These are phyloP conservation scores for Lindgomyces ingoldianus DNA, from an alignment of 495 filamentous ascomycete genomes.

Conservation along the genomic window DNA sequence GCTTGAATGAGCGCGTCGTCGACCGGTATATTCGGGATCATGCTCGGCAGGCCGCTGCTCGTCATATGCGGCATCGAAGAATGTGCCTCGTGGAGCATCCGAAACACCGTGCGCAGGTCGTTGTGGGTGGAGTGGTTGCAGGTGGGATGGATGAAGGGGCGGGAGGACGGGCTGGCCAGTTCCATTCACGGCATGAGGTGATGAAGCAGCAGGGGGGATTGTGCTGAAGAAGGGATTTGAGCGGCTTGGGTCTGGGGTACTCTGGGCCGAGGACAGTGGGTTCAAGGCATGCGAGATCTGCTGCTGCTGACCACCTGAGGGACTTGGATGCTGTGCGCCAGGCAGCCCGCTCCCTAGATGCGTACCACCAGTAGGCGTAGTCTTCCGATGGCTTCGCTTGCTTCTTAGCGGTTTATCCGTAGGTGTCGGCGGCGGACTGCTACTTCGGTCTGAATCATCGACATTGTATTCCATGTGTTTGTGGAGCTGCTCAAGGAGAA, in stretches of 20 bases:
- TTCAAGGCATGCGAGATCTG: conserved; percentile 27
- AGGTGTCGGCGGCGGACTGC: conserved; percentile 65
- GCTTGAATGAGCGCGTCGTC: conserved; percentile 31
- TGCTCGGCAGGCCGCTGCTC: conserved; percentile 19
- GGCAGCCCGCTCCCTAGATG: conserved; percentile 10
- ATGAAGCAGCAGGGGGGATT: conserved; percentile 8
- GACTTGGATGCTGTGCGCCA: conserved; percentile 20
- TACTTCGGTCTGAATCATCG: conserved; percentile 72
- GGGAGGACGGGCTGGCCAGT: conserved; percentile 15
- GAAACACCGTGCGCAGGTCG: background rate
- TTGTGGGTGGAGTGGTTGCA: conserved; percentile 31
- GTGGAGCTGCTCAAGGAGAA: conserved; percentile 83
- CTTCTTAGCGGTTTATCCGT: conserved; percentile 80
- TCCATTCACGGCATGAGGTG: conserved; percentile 33
- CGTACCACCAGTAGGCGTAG: conserved; percentile 27
- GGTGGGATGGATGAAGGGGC: conserved; percentile 12
- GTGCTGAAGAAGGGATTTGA: conserved; percentile 28
- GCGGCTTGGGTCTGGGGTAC: conserved; percentile 33
- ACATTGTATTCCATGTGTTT: conserved; percentile 81
- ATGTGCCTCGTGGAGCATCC: conserved; percentile 7
- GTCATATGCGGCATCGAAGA: conserved; percentile 30
- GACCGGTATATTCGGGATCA: conserved; percentile 23
- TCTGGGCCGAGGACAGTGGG: conserved; percentile 34
- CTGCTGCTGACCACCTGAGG: conserved; percentile 13
- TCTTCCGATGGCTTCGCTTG: conserved; percentile 66